Evolutionary conservation across 306 rosid species (phyloP).

Genomic region (Quercus variabilis): DNA sequence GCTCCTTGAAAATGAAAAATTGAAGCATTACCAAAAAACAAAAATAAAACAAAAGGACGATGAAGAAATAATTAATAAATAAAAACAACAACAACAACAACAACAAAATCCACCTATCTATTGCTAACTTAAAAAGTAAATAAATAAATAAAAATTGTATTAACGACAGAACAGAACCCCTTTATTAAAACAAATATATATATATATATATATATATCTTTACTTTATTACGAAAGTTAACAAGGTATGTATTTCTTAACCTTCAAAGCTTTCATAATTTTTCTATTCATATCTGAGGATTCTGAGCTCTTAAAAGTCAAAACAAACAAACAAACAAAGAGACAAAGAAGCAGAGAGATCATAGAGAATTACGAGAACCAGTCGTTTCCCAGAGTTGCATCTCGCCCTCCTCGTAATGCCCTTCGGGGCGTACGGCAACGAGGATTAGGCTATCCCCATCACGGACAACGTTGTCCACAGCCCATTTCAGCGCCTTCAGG

Average conservation of each 20-base stretch:
- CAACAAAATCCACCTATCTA: too few relatives aligned
- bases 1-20: neutral
- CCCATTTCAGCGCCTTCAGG: conserved; percentile 65
- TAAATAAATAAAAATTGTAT: too few relatives aligned
- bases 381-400: conserved; percentile 74
- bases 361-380: conserved; percentile 63
- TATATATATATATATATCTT: too few relatives aligned
- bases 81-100: too few relatives aligned
- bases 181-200: too few relatives aligned
- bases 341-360: neutral
- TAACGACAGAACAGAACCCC: too few relatives aligned
- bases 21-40: neutral
- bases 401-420: conserved; percentile 65
- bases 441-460: conserved; percentile 75
- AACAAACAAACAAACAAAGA: neutral
- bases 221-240: too few relatives aligned
- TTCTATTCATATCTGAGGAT: too few relatives aligned
- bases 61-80: neutral
- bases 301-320: too few relatives aligned
- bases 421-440: conserved; percentile 39
- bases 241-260: too few relatives aligned
- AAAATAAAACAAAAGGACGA: neutral
- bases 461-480: conserved; percentile 60
- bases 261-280: too few relatives aligned
- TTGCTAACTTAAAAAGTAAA: too few relatives aligned